These are phyloP conservation scores for Zygoascus tannicola DNA, from an alignment of 805 yeast genomes.

Conservation along the genomic window DNA sequence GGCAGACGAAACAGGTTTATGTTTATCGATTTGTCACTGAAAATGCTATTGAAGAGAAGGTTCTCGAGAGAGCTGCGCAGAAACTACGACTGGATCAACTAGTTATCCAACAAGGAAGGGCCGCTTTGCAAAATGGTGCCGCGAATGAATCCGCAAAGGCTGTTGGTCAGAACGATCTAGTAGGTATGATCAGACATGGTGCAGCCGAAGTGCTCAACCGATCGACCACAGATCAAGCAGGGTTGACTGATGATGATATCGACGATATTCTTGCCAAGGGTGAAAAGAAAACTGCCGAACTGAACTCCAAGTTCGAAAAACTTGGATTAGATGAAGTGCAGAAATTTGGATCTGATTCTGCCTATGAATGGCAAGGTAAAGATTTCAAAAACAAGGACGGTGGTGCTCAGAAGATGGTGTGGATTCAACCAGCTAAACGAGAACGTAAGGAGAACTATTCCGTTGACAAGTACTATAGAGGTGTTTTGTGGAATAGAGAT, in stretches of 20 bases:
- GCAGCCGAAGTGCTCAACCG: constrained; percentile 69
- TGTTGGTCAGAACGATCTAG: constrained; percentile 51
- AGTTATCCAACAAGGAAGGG: constrained; percentile 88
- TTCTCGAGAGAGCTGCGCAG: constrained; percentile 91
- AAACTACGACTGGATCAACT: constrained; percentile 85
- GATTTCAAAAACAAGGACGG: constrained; percentile 46
- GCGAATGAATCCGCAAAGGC: constrained; percentile 25
- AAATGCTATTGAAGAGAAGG: constrained; percentile 93
- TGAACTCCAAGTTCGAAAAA: constrained; percentile 74
- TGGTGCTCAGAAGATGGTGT: constrained; percentile 26
- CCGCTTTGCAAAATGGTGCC: constrained; percentile 34
- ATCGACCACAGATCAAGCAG: constrained; percentile 12
- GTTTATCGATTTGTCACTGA: constrained; percentile 92
- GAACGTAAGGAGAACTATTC: constrained; percentile 54
- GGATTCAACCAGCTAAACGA: constrained; percentile 77
- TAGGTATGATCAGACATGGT: constrained; percentile 95
- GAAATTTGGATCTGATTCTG: constrained; percentile 79
- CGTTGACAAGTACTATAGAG: constrained; percentile 79
- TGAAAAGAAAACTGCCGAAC: constrained; percentile 65
- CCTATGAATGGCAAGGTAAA: constrained; percentile 96
- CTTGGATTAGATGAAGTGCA: constrained; percentile 91
- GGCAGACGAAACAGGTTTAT: constrained; percentile 90
- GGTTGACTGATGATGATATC: constrained; percentile 56
- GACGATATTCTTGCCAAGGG: constrained; percentile 76
- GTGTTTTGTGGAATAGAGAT: constrained; percentile 40